A percentile compares a stretch with the other conserved stretches of the same genome.
phyloP scores from a whole-genome alignment of 1,284 basidiomycete genomes.

The Ceratobasidium theobromae region DNA sequence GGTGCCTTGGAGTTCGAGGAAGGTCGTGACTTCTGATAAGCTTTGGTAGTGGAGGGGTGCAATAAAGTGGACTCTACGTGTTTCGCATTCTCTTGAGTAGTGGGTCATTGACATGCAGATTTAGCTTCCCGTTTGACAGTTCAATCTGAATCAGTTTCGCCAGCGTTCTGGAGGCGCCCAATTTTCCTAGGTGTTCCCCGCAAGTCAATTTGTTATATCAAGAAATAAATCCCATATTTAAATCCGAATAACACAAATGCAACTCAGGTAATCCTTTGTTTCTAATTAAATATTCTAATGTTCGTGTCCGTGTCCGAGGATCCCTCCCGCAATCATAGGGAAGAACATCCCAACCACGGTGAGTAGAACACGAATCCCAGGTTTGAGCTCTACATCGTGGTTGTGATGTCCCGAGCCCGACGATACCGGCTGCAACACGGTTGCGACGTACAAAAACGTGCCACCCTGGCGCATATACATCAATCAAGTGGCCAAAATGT shows the following conservation, averaged over 20 bases:
- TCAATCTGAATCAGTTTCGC: too few relatives aligned
- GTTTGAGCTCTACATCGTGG: slow-evolving; percentile 47
- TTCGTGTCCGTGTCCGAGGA: slow-evolving; percentile 51
- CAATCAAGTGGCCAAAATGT: not conserved
- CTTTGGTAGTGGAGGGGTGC: too few relatives aligned
- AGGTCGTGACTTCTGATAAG: too few relatives aligned
- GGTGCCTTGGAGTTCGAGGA: too few relatives aligned
- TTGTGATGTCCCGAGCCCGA: slow-evolving; percentile 46
- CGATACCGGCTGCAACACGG: slow-evolving; percentile 73
- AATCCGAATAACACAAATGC: not conserved
- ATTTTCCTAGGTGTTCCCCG: too few relatives aligned
- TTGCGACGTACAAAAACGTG: slow-evolving; percentile 93
- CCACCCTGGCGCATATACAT: slow-evolving; percentile 63
- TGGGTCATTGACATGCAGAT: too few relatives aligned
- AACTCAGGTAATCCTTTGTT: not conserved
- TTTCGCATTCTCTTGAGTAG: too few relatives aligned
- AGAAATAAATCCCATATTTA: not conserved
- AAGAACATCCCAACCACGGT: slow-evolving; percentile 70
- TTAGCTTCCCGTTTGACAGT: too few relatives aligned
- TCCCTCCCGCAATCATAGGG: slow-evolving; percentile 56
- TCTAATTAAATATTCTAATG: not conserved
- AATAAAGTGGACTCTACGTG: too few relatives aligned
- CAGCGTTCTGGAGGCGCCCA: too few relatives aligned
- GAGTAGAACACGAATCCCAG: slow-evolving; percentile 53
- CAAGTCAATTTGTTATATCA: not conserved